phyloP scores from a whole-genome alignment of 805 yeast genomes.

The Tetrapisispora pingtungensis region DNA sequence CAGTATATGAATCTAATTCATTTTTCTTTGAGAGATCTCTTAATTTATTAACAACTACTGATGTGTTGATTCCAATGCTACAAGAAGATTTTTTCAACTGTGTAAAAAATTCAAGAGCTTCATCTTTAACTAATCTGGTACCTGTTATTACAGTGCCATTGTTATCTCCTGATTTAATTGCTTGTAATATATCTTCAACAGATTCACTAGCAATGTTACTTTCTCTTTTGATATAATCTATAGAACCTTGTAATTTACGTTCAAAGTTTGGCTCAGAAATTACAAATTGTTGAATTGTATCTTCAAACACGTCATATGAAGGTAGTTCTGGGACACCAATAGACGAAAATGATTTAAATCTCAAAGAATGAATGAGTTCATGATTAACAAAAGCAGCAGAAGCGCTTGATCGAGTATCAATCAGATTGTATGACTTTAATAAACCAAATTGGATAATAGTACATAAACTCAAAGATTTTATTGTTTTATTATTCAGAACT shows the following conservation, averaged over 20 bases:
- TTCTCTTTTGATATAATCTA: conserved; percentile 14
- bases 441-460: conserved; percentile 28
- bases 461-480: conserved; percentile 25
- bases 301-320: conserved; percentile 26
- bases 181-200: conserved; percentile 10
- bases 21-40: not conserved
- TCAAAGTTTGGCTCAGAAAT: conserved; percentile 14
- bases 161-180: conserved; percentile 16
- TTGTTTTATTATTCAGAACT: conserved; percentile 15
- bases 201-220: conserved; percentile 8
- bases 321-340: conserved; percentile 72
- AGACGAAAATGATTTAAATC: conserved; percentile 71
- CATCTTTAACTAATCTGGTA: conserved; percentile 21
- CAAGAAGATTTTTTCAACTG: conserved; percentile 9
- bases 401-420: conserved; percentile 19
- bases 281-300: conserved; percentile 14
- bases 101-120: conserved; percentile 26
- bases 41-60: conserved; percentile 5
- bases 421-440: conserved; percentile 17
- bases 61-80: conserved; percentile 5
- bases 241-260: conserved; percentile 9
- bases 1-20: not conserved
- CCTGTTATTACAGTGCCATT: conserved; percentile 19
- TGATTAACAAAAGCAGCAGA: conserved; percentile 22
- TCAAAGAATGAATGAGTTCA: conserved; percentile 37